A percentile compares a stretch with the other conserved stretches of the same genome.
phyloP scores from a whole-genome alignment of 192 early-diverging fungal species.

The Podochytrium sp. region DNA sequence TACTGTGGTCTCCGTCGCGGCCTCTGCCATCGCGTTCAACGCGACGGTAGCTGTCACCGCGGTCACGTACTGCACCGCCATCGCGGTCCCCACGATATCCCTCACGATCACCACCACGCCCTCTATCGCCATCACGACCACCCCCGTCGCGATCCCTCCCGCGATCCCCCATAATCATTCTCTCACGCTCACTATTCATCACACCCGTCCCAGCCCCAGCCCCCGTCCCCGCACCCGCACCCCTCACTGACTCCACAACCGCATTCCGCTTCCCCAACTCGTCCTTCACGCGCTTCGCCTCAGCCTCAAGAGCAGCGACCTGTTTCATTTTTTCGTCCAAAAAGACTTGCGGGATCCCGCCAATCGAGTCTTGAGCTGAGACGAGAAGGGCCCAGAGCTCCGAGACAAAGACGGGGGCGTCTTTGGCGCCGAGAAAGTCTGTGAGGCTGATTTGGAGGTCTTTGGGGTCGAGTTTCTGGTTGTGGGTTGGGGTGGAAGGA shows the following conservation, averaged over 20 bases:
- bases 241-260: background rate
- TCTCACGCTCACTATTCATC: background rate
- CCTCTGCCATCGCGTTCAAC: slow-evolving; percentile 18
- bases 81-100: slow-evolving; percentile 1
- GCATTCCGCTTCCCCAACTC: slow-evolving; percentile 15
- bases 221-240: background rate
- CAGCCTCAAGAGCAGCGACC: slow-evolving; percentile 42
- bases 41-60: slow-evolving; percentile 25
- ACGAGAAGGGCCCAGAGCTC: slow-evolving; percentile 90
- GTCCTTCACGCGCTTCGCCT: background rate
- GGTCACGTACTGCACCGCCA: too few relatives aligned
- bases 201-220: background rate
- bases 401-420: slow-evolving; percentile 75
- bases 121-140: background rate
- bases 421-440: slow-evolving; percentile 87
- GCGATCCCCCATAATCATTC: background rate
- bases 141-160: background rate
- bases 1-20: slow-evolving; percentile 10
- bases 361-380: slow-evolving; percentile 79
- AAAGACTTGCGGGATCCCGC: slow-evolving; percentile 85
- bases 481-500: background rate
- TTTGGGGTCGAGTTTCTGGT: slow-evolving; percentile 78
- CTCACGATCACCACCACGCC: background rate
- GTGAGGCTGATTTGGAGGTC: slow-evolving; percentile 94
- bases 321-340: slow-evolving; percentile 88